phyloP scores from a whole-genome alignment of 495 filamentous ascomycete species.

The Penicillium longicatenatum region DNA sequence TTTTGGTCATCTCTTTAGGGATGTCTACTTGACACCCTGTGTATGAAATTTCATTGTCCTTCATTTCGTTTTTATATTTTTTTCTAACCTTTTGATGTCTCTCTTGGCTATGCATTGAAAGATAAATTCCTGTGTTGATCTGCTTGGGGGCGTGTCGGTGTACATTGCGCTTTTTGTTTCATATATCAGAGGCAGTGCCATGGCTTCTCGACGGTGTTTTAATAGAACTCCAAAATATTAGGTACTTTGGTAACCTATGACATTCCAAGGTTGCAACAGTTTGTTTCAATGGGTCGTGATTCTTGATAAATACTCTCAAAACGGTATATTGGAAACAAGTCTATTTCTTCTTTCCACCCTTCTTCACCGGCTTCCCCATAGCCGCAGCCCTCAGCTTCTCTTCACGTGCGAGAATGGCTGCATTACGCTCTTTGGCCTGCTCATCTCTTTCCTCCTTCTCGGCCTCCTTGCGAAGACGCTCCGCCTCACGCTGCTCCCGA shows the following conservation, averaged over 20 bases:
- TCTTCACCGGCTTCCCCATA: constrained; percentile 37
- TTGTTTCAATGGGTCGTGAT: constrained; percentile 2
- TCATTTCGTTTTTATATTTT: too few species aligned
- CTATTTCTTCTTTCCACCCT: constrained; percentile 44
- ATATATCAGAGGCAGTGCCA: constrained; percentile 11
- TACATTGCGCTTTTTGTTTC: constrained; percentile 20
- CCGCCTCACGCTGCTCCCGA: constrained; percentile 81
- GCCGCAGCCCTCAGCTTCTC: constrained; percentile 36
- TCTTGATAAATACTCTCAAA: not conserved
- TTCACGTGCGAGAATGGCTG: constrained; percentile 36
- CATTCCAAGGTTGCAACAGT: not conserved
- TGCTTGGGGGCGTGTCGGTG: constrained; percentile 20
- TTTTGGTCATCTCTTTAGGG: constrained; percentile 3
- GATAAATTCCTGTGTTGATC: constrained; percentile 13
- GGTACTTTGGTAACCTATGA: constrained; percentile 29
- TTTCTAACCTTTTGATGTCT: constrained; percentile 8
- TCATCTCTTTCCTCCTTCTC: constrained; percentile 77
- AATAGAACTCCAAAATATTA: constrained; percentile 18
- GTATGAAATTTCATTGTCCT: constrained; percentile 22
- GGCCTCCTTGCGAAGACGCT: constrained; percentile 76
- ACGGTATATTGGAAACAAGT: not conserved
- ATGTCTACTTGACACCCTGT: constrained; percentile 6
- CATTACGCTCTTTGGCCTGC: constrained; percentile 49
- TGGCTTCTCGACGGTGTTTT: constrained; percentile 8
- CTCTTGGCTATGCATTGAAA: constrained; percentile 24